Conservation (phyloP, 1,139 yeast genomes). For the Hanseniaspora uvarum region DNA sequence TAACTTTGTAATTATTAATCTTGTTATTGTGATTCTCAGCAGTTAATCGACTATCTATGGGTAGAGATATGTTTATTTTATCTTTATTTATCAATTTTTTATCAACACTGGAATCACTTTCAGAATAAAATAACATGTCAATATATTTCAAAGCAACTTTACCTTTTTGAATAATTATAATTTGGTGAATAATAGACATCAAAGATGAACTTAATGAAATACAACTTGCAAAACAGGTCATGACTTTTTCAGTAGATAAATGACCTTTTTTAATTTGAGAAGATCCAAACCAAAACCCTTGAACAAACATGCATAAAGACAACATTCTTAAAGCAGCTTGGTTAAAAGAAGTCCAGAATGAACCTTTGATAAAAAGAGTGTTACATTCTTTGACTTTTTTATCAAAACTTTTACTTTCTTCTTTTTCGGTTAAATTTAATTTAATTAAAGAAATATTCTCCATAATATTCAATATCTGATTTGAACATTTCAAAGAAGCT, state of each 20-base stretch:
- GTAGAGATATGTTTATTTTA: not conserved
- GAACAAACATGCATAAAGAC: slow-evolving; percentile 67
- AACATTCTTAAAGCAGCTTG: slow-evolving; percentile 48
- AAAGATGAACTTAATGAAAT: slow-evolving; percentile 56
- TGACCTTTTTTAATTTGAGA: slow-evolving; percentile 46
- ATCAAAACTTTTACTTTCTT: slow-evolving; percentile 43
- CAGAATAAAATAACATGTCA: slow-evolving; percentile 25
- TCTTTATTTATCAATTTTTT: slow-evolving; percentile 2
- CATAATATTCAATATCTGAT: slow-evolving; percentile 61
- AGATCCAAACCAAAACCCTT: slow-evolving; percentile 86
- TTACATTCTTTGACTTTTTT: slow-evolving; percentile 39
- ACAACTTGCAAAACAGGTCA: slow-evolving; percentile 78
- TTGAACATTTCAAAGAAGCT: slow-evolving; percentile 47
- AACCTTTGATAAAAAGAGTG: slow-evolving; percentile 38
- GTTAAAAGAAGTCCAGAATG: slow-evolving; percentile 47
- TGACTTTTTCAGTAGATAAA: slow-evolving; percentile 49
- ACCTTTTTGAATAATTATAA: slow-evolving; percentile 53
- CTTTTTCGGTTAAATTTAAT: slow-evolving; percentile 46
- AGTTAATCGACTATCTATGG: not conserved
- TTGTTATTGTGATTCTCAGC: not conserved
- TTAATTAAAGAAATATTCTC: slow-evolving; percentile 51
- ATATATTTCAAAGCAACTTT: slow-evolving; percentile 47
- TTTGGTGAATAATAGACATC: slow-evolving; percentile 41
- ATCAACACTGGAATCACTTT: slow-evolving; percentile 5
- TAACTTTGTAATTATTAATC: slow-evolving; percentile 37